Evolutionary conservation across 495 filamentous ascomycete genomes (phyloP), one percentile per base, ranked within the genome.

Genomic region (Lentithecium fluviatile): DNA sequence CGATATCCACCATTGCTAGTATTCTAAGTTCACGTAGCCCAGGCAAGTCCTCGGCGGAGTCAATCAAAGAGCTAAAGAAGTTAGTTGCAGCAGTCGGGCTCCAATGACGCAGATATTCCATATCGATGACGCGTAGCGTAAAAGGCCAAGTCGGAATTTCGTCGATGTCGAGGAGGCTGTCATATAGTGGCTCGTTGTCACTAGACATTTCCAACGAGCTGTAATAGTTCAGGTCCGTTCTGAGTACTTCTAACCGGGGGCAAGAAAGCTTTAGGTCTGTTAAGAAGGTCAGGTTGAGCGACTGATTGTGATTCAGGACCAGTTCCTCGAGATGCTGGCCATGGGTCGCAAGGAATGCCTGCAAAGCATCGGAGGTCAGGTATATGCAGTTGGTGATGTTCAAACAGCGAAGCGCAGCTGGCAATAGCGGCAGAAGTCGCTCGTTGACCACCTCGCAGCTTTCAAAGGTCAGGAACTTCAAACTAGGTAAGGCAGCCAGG

Each of bases 61-160:
- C 78, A 4, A 90, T 78, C 1, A 96, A 76, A 19, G 87, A 91
- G 23, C 78, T 80, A 69, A 96, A 90, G 69, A 96, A 88, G 21
- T 79, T 80, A 59, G 89, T 81, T 1, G 88, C 90, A 2, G 83
- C 80, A 1, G 77, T 74, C 2, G 75, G 70, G 34, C 79, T 74
- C 84, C 86, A 91, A 69, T 88, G 86, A 17, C 88, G 82, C 54
- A 95, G 79, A 36, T 92, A 83, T 12, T 80, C 75, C 19, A 96
- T 74, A 66, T 95, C 88, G 25, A 96, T 79, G 2, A 77, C 74
- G 60, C 82, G 83, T 1, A 96, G 74, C 0, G 75, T 84, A 19
- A 72, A 67, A 8, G 91, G 91, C 91, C 91, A 96, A 0, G 78
- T 80, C 0, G 91, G 90, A 10, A 84, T 71, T 58, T 93, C 80